A percentile compares a stretch with the other conserved stretches of the same genome.
phyloP scores from a whole-genome alignment of 2,329 filamentous ascomycete species.

The Penicillium sp. region DNA sequence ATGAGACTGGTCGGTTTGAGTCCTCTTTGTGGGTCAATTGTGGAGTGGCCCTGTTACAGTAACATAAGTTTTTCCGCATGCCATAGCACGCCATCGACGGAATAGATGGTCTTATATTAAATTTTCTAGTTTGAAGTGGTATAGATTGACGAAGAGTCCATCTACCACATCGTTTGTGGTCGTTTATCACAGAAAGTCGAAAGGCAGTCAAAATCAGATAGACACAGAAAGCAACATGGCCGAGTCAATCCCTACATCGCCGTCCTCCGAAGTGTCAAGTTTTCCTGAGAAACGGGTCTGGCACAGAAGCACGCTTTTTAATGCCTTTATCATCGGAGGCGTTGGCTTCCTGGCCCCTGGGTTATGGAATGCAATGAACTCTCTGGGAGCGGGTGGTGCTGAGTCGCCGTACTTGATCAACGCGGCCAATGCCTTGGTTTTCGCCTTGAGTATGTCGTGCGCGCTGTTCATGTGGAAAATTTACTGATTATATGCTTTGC shows the following conservation, averaged over 20 bases:
- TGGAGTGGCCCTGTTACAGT: slow-evolving; percentile 3
- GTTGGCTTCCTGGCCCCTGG: slow-evolving; percentile 52
- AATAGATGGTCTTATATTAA: slow-evolving; percentile 3
- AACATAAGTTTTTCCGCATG: background rate
- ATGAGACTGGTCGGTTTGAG: background rate
- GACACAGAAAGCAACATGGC: slow-evolving; percentile 11
- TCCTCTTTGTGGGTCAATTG: background rate
- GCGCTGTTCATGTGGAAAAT: background rate
- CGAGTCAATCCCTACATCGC: slow-evolving; percentile 14
- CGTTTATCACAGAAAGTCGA: background rate
- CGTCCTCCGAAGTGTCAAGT: slow-evolving; percentile 7
- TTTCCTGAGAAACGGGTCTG: slow-evolving; percentile 32
- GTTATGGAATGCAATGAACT: slow-evolving; percentile 60
- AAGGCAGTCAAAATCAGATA: background rate
- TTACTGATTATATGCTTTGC: background rate
- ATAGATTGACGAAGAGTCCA: background rate
- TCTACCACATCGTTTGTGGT: background rate
- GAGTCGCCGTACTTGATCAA: slow-evolving; percentile 56
- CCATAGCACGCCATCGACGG: slow-evolving; percentile 14
- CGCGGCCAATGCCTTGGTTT: slow-evolving; percentile 55
- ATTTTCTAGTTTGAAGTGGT: background rate
- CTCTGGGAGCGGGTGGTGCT: slow-evolving; percentile 55
- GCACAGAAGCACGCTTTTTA: slow-evolving; percentile 57
- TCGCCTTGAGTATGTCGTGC: slow-evolving; percentile 38
- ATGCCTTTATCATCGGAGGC: slow-evolving; percentile 55